These are phyloP conservation scores for Kodamaea kakaduensis DNA, from an alignment of 805 yeast genomes.

Conservation along the genomic window DNA sequence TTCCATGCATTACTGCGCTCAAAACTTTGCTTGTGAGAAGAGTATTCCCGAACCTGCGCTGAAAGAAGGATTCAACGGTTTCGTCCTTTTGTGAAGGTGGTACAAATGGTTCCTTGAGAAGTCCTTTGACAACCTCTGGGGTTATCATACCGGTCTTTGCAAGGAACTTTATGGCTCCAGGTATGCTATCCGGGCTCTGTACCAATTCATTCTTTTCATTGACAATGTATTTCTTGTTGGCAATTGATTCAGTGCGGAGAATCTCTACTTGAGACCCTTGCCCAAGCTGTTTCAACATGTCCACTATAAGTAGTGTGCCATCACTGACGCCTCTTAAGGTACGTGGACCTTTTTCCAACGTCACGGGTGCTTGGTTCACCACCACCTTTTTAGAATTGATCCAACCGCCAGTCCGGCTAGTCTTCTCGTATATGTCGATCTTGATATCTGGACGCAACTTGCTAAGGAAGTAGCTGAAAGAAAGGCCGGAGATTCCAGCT, in stretches of 20 bases:
- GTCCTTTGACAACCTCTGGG: slow-evolving; percentile 38
- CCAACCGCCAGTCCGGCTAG: slow-evolving; percentile 70
- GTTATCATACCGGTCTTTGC: slow-evolving; percentile 40
- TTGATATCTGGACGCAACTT: slow-evolving; percentile 73
- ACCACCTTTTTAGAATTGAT: slow-evolving; percentile 48
- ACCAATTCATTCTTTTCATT: slow-evolving; percentile 43
- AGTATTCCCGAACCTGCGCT: slow-evolving; percentile 62
- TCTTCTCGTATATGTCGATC: slow-evolving; percentile 59
- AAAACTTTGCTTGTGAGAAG: slow-evolving; percentile 52
- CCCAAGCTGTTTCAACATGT: slow-evolving; percentile 50
- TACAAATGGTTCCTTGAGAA: slow-evolving; percentile 50
- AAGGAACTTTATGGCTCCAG: slow-evolving; percentile 29
- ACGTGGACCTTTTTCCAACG: slow-evolving; percentile 85
- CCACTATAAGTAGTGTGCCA: slow-evolving; percentile 69
- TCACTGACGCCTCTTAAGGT: slow-evolving; percentile 80
- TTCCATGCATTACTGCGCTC: slow-evolving; percentile 84
- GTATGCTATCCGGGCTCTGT: slow-evolving; percentile 48
- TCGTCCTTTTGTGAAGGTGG: slow-evolving; percentile 50
- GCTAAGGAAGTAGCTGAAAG: slow-evolving; percentile 64
- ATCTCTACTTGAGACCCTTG: slow-evolving; percentile 50
- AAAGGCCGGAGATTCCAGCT: slow-evolving; percentile 82
- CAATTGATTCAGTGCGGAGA: slow-evolving; percentile 52
- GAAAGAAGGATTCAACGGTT: slow-evolving; percentile 61
- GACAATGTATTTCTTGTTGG: slow-evolving; percentile 69
- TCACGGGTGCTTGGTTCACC: slow-evolving; percentile 22